Conservation (phyloP, 1,284 basidiomycete species). For the Leccinum pallidistipes region DNA sequence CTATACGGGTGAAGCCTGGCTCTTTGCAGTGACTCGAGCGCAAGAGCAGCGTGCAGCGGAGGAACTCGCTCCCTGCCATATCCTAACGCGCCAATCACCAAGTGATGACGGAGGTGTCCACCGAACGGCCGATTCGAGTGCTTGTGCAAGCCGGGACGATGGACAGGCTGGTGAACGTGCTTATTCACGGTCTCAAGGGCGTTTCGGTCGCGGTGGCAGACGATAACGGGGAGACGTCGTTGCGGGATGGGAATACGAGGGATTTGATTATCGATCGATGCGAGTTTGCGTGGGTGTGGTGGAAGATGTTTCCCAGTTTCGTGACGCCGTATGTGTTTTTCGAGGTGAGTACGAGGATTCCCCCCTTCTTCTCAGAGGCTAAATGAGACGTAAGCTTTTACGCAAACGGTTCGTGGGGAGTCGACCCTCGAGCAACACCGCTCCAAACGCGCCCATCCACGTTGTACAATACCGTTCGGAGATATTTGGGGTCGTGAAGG, state of each 20-base stretch:
- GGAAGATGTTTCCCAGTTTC: constrained; percentile 77
- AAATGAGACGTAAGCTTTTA: constrained; percentile 50
- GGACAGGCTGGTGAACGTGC: constrained; percentile 67
- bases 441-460: constrained; percentile 38
- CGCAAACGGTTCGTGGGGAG: constrained; percentile 67
- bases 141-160: constrained; percentile 76
- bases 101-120: constrained; percentile 55
- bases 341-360: constrained; percentile 53
- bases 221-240: constrained; percentile 78
- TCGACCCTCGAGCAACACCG: constrained; percentile 40
- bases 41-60: constrained; percentile 67
- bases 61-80: constrained; percentile 77
- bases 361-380: constrained; percentile 6
- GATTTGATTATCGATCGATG: constrained; percentile 67
- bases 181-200: constrained; percentile 75
- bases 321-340: constrained; percentile 77
- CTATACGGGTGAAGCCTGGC: constrained; percentile 72
- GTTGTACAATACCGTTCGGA: constrained; percentile 50
- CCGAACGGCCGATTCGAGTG: constrained; percentile 69
- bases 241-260: constrained; percentile 67
- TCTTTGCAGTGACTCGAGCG: constrained; percentile 66
- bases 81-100: constrained; percentile 59
- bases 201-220: constrained; percentile 77
- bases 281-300: constrained; percentile 76
- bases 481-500: constrained; percentile 61